A percentile compares a stretch with the other conserved stretches of the same genome.
Conservation (phyloP, 2,329 filamentous ascomycete genomes). For the Helminthosporium solani region DNA sequence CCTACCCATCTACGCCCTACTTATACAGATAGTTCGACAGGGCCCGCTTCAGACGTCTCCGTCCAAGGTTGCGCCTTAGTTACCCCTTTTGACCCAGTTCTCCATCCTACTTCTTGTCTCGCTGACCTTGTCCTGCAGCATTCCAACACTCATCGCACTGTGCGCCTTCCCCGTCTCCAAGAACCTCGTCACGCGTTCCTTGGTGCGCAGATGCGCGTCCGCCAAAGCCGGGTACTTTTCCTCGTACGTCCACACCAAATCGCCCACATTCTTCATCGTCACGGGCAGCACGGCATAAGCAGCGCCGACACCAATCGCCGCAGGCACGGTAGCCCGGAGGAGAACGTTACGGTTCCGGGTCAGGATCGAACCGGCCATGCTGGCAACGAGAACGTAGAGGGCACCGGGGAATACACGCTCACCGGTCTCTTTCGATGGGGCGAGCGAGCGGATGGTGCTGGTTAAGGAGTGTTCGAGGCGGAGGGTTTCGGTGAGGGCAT, state of each 20-base stretch:
- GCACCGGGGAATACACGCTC: constrained; percentile 87
- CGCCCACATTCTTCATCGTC: constrained; percentile 85
- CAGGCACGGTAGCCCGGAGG: constrained; percentile 72
- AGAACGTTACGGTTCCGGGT: constrained; percentile 84
- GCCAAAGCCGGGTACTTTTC: constrained; percentile 80
- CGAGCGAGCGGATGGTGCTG: constrained; percentile 81
- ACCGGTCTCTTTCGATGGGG: constrained; percentile 78
- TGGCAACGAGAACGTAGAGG: constrained; percentile 88
- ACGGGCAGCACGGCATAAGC: constrained; percentile 83
- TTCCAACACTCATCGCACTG: constrained; percentile 66
- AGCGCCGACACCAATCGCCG: constrained; percentile 77
- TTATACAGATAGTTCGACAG: constrained; percentile 1
- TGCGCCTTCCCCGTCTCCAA: constrained; percentile 75
- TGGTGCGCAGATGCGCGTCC: constrained; percentile 73
- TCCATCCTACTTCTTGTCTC: constrained; percentile 76
- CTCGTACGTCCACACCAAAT: constrained; percentile 91
- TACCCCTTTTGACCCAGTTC: constrained; percentile 88
- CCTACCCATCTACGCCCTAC: not conserved
- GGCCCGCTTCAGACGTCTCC: not conserved
- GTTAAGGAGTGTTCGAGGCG: constrained; percentile 87
- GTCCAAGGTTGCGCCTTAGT: constrained; percentile 51
- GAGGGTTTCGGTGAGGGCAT: constrained; percentile 76
- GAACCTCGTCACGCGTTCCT: constrained; percentile 67
- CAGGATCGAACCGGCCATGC: constrained; percentile 93
- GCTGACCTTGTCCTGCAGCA: constrained; percentile 78